These are phyloP conservation scores for Leptomonas seymouri DNA, from an alignment of 208 protist species.

Conservation along the genomic window DNA sequence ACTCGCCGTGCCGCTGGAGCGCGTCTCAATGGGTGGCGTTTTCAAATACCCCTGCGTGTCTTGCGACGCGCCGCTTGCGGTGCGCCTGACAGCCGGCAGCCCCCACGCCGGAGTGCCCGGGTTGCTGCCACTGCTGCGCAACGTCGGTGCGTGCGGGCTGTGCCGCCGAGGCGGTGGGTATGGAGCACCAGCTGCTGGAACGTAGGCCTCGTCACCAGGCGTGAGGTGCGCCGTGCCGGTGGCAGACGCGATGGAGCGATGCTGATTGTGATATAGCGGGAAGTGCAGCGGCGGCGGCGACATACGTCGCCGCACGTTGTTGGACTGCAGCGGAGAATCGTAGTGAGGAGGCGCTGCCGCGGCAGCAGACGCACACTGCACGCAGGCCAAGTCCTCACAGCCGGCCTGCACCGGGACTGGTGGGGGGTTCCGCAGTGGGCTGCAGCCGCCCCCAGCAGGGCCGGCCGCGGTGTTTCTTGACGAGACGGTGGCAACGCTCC, in stretches of 20 bases:
- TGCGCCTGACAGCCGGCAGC: neutral
- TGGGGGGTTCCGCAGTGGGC: slow-evolving; percentile 12
- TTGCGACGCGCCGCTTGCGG: no score
- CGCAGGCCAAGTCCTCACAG: slow-evolving; percentile 12
- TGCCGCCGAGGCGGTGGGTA: neutral
- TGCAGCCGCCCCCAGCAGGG: neutral
- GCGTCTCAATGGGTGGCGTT: slow-evolving; percentile 5
- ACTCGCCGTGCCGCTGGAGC: slow-evolving; percentile 2
- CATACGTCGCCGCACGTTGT: slow-evolving; percentile 4
- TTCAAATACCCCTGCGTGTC: neutral
- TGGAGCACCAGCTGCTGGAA: neutral
- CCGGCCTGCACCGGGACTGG: neutral
- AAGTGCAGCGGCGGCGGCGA: slow-evolving; percentile 15
- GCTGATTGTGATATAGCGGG: neutral
- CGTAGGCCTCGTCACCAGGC: neutral
- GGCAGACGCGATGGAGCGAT: neutral
- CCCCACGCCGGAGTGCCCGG: neutral
- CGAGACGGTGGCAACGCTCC: neutral
- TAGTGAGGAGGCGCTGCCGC: neutral
- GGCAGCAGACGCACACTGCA: neutral
- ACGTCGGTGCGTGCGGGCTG: neutral
- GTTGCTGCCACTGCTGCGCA: neutral
- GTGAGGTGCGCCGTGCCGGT: neutral
- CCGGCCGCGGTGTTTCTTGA: neutral
- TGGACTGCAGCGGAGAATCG: slow-evolving; percentile 1